A percentile compares a stretch with the other conserved stretches of the same genome.
Evolutionary conservation across 129 eudicot species (phyloP).

Genomic region (Calendula officinalis): DNA sequence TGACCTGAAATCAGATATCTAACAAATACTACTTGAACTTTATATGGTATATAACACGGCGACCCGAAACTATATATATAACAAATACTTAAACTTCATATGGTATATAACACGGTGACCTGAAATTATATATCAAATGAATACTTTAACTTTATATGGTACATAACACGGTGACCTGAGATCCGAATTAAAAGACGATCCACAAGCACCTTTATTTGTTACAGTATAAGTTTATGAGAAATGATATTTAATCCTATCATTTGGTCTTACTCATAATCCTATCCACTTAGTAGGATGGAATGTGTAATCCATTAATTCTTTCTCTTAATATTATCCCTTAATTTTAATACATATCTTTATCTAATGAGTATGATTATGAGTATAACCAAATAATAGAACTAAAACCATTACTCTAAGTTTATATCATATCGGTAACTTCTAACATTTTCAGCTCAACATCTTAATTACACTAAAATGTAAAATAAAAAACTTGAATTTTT

Average conservation of each 20-base stretch:
- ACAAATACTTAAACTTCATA: too few species aligned
- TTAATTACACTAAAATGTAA: too few species aligned
- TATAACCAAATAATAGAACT: too few species aligned
- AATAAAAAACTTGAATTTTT: too few species aligned
- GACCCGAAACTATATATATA: constrained; percentile 2
- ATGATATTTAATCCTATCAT: too few species aligned
- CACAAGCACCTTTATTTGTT: constrained; percentile 5
- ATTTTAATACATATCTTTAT: too few species aligned
- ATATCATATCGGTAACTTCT: too few species aligned
- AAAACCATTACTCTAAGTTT: too few species aligned
- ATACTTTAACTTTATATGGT: neutral
- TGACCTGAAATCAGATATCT: neutral
- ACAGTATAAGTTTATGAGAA: neutral
- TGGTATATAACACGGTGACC: constrained; percentile 5
- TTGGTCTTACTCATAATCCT: neutral
- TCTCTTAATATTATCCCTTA: too few species aligned
- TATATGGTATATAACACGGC: neutral
- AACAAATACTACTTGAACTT: neutral
- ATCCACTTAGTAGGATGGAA: neutral
- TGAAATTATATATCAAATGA: neutral
- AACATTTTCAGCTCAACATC: too few species aligned
- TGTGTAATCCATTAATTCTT: too few species aligned
- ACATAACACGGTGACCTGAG: constrained; percentile 1
- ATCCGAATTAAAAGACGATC: constrained; percentile 3
- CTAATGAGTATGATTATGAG: too few species aligned